Evolutionary conservation across 768 basidiomycete genomes (phyloP), one percentile per base, ranked within the genome.

Genomic region (Pisolithus tinctorius): DNA sequence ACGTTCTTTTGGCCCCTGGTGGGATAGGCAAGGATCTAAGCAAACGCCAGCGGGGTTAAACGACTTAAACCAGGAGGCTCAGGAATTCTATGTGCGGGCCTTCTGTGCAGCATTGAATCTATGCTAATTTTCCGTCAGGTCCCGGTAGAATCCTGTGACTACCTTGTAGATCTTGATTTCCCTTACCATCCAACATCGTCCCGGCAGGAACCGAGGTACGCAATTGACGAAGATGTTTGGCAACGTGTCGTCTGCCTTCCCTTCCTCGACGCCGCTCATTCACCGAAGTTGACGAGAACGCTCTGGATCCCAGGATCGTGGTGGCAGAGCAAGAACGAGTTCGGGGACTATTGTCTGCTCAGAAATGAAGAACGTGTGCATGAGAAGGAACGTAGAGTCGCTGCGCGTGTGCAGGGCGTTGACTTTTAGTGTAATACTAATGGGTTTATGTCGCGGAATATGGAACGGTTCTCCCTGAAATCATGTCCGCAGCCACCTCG

Each of bases 341-440:
- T 79, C 66, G 95, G 95, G 1, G 91, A 97, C 60, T 96, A 92
- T 64, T 96, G 94, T 65, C 63, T 99, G 55, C 73, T 99, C 54
- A 82, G 76, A 66, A 85, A 91, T 57, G 78, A 66, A 58, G 70
- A 63, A 54, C 60, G 47, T 16, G 53, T 70, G 36, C 39, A 47
- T 45, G 49, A 13, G 34, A 69, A 69, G 56, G 68, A 68, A 47
- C 54, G 43, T 4, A 52, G 54, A 17, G 55, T 60, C 40, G 29
- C 53, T 25, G 25, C 54, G 26, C 55, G 36, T 42, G 48, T 52
- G 36, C 17, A 53, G 16, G 49, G 26, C 16, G 29, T 40, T 48
- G 27, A 10, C 29, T 38, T 17, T 20, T 53, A 42, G 41, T 55
- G 20, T 37, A 44, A 17, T 20, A 11, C 25, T 9, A 25, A 4